Evolutionary conservation across 2,329 filamentous ascomycete genomes (phyloP), one percentile per base, ranked within the genome.

Genomic region (Cercospora sp.): DNA sequence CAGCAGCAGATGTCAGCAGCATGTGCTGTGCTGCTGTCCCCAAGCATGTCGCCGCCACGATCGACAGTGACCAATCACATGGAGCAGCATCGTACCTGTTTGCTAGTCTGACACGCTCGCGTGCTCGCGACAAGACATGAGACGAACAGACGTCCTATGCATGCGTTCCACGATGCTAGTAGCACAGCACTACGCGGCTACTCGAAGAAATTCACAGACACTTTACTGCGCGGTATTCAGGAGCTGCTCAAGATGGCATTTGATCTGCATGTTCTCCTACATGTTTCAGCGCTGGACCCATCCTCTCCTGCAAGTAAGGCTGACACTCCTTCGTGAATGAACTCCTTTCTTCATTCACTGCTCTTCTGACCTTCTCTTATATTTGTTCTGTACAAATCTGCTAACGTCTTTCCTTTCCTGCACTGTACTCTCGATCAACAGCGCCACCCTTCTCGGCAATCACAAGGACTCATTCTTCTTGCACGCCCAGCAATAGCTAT

Each of bases 281-380:
- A 40, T 34, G 62, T 64, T 64, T 64, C 62, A 58, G 49, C 34
- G 16, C 32, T 49, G 60, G 37, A 51, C 59, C 34, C 18, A 49
- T 62, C 28, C 13, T 34, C 21, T n/a, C 30, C 60, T 57, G 61
- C 26, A 49, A 24, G 32, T 21, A 57, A 64, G 49, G 62, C 62
- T 64, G 62, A 57, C 49, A 30, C 34, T 62, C 60, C 37, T 62
- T 32, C 24, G 37, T 62, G 60, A 62, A 62, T 62, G 40, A 21
- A 45, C 40, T 62, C 60, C 13, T 32, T 24, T 62, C 37, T 30
- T 28, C 26, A 43, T 49, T 30, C 40, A 49, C 40, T 51, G 16
- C 13, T 32, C 24, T 51, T 51, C 21, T 13, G 45, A 3, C 45
- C 12, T 51, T 51, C 5, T 12, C 45, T 51, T 51, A 24, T 24